Base-by-base conservation (phyloP, 345 rosid species). In the Euphorbia lathyris region DNA sequence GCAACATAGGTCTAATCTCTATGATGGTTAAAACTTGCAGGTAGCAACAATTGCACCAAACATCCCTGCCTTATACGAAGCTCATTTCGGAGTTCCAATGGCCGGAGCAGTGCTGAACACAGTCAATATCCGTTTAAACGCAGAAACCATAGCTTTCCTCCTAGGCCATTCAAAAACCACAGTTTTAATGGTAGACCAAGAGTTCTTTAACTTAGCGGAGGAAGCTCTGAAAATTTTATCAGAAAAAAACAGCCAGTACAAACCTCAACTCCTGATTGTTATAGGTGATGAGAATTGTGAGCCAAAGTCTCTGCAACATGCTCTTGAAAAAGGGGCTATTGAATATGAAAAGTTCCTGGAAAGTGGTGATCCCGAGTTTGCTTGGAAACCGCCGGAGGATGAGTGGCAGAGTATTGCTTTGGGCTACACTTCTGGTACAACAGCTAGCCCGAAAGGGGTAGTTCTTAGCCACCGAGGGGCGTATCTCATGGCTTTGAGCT, bases 381-480 rank as follows among this genome's bases (percentile, higher is more conserved):
- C 74, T 19, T 95, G 99, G 99, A 73, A 83, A 77, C 91, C 99
- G 65, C 97, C 98, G 0, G 86, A 65, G 64, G 98, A 95, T 64
- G 99, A 90, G 76, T 95, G 97, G 98, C 98, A 90, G 81, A 95
- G 99, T 67, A 95, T 95, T 38, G 83, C 97, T 67, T 78, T 95
- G 52, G 94, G 92, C 30, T 92, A 95, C 74, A 95, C 98, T 59
- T 95, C 99, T 0, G 99, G 99, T 9, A 92, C 97, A 13, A 92
- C 99, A 0, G 89, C 96, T 58, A 90, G 92, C 69, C 99, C 99
- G 0, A 92, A 87, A 63, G 97, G 98, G 25, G 97, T 95, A 19
- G 92, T 92, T 60, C 77, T 95, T 70, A 78, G 84, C 75, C 99
- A 92, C 72, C 84, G 97, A 14, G 99, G 97, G 40, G 99, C 97